Evolutionary conservation across 1,284 basidiomycete genomes (phyloP).

Genomic region (Naganishia sp.): DNA sequence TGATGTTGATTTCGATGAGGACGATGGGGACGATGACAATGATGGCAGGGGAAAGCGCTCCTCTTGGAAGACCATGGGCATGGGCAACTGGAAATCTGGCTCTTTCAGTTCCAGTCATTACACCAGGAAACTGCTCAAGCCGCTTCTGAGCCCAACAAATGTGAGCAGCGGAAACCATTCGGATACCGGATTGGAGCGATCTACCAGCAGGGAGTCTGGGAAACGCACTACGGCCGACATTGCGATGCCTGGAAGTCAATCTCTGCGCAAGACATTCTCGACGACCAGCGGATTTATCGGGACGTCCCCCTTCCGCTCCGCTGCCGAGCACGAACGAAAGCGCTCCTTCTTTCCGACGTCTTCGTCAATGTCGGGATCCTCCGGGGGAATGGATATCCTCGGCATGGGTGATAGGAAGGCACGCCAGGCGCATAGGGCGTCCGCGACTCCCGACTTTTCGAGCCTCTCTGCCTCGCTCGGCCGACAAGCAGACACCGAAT

Average conservation of each 20-base stretch:
- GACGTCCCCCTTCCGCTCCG: conserved; percentile 48
- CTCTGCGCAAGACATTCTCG: conserved; percentile 50
- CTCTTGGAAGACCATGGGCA: conserved; percentile 39
- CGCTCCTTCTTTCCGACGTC: conserved; percentile 40
- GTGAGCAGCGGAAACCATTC: conserved; percentile 38
- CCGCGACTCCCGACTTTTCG: conserved; percentile 25
- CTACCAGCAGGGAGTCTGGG: conserved; percentile 2
- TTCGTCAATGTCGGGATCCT: conserved; percentile 12
- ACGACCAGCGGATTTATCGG: conserved; percentile 47
- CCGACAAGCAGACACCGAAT: conserved; percentile 22
- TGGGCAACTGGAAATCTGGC: conserved; percentile 42
- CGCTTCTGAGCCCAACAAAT: conserved; percentile 33
- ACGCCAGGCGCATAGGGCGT: conserved; percentile 17
- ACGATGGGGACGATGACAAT: conserved; percentile 32
- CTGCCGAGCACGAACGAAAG: conserved; percentile 42
- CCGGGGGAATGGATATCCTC: conserved; percentile 4
- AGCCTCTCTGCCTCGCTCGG: conserved; percentile 27
- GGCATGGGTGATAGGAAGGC: conserved; percentile 13
- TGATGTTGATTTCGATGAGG: conserved; percentile 32
- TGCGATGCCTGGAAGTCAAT: conserved; percentile 38
- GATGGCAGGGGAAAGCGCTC: conserved; percentile 34
- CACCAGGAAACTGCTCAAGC: conserved; percentile 47
- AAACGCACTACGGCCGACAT: conserved; percentile 11
- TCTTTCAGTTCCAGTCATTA: conserved; percentile 30
- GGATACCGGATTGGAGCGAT: conserved; percentile 31